These are phyloP conservation scores for Boletales sp. DNA, from an alignment of 768 basidiomycete genomes.

Conservation along the genomic window DNA sequence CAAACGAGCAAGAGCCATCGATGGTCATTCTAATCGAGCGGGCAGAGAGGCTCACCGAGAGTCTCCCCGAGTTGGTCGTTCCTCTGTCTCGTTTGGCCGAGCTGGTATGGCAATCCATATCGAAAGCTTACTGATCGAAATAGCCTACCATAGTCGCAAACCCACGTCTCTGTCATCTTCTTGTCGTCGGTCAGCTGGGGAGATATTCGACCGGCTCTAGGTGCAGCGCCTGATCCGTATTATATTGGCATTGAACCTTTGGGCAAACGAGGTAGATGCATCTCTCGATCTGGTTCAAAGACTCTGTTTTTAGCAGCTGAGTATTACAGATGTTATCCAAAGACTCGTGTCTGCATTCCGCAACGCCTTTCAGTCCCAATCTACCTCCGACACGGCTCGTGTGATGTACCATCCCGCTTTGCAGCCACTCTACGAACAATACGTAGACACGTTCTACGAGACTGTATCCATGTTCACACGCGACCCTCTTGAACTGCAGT, in stretches of 20 bases:
- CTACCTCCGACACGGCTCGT: slow-evolving; percentile 7
- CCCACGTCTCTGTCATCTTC: slow-evolving; percentile 59
- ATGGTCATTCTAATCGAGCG: slow-evolving; percentile 64
- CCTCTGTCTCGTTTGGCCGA: slow-evolving; percentile 71
- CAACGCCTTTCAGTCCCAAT: slow-evolving; percentile 2
- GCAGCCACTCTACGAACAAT: slow-evolving; percentile 60
- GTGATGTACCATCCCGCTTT: slow-evolving; percentile 53
- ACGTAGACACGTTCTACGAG: slow-evolving; percentile 53
- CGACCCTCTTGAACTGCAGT: slow-evolving; percentile 67
- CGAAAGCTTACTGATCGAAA: not conserved
- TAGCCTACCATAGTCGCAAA: slow-evolving; percentile 46
- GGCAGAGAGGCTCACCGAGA: slow-evolving; percentile 64
- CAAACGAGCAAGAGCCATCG: slow-evolving; percentile 17
- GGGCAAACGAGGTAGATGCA: slow-evolving; percentile 61
- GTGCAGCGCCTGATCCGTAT: slow-evolving; percentile 72
- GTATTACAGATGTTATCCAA: slow-evolving; percentile 29
- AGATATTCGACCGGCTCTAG: slow-evolving; percentile 64
- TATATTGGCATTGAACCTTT: slow-evolving; percentile 53
- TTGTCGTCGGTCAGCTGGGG: slow-evolving; percentile 68
- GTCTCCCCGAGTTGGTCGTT: slow-evolving; percentile 60
- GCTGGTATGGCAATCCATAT: slow-evolving; percentile 44
- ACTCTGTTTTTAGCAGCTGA: not conserved
- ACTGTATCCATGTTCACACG: slow-evolving; percentile 61
- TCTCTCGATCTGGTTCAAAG: not conserved
- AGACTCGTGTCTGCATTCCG: slow-evolving; percentile 41